phyloP scores from a whole-genome alignment of 1,284 basidiomycete species.

The Phellopilus nigrolimitatus region DNA sequence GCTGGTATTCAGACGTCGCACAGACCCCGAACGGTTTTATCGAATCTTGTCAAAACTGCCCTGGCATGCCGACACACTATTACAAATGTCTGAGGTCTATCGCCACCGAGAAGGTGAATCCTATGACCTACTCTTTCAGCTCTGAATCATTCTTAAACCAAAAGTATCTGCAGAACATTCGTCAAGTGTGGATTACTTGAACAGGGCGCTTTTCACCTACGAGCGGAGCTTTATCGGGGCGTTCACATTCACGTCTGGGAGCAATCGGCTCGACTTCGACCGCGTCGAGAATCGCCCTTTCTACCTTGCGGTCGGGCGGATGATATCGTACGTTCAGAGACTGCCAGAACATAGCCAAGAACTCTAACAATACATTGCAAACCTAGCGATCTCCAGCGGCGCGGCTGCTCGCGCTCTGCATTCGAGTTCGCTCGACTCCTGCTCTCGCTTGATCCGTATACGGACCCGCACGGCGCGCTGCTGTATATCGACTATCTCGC shows the following conservation, averaged over 20 bases:
- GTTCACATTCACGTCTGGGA: constrained; percentile 77
- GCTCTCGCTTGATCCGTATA: constrained; percentile 75
- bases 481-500: constrained; percentile 85
- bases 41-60: constrained; percentile 52
- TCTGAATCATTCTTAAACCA: not conserved
- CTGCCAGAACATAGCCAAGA: not conserved
- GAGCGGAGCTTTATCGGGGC: constrained; percentile 81
- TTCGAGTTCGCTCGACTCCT: constrained; percentile 86
- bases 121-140: not conserved
- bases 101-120: constrained; percentile 80
- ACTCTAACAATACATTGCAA: constrained; percentile 7
- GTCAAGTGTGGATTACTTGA: constrained; percentile 79
- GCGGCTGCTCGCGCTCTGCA: constrained; percentile 82
- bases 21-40: constrained; percentile 68
- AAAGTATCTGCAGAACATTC: constrained; percentile 56
- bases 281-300: constrained; percentile 82
- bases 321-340: constrained; percentile 54
- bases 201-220: constrained; percentile 84
- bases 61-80: constrained; percentile 88
- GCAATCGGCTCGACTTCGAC: constrained; percentile 82
- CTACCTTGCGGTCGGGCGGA: constrained; percentile 75
- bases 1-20: constrained; percentile 6
- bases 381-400: constrained; percentile 70
- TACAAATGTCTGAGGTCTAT: constrained; percentile 83
- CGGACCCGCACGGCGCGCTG: constrained; percentile 80